Conservation (phyloP, 768 basidiomycete genomes). For the Amanita pallidorosea region DNA sequence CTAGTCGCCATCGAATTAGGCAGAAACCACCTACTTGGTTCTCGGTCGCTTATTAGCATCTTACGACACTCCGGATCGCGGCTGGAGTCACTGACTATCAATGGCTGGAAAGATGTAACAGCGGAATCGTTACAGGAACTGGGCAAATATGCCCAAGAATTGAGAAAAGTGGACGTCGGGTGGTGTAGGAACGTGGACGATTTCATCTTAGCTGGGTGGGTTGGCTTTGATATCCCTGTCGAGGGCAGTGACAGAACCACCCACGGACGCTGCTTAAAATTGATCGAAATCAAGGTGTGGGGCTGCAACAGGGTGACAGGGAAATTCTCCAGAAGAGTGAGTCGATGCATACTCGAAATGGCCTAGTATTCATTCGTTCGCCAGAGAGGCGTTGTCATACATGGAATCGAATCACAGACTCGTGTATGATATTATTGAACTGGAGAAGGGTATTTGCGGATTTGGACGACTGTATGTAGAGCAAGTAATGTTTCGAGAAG, state of each 20-base stretch:
- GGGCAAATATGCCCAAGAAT: slow-evolving; percentile 20
- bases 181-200: slow-evolving; percentile 83
- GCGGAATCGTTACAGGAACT: slow-evolving; percentile 29
- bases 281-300: slow-evolving; percentile 42
- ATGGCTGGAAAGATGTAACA: slow-evolving; percentile 61
- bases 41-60: slow-evolving; percentile 47
- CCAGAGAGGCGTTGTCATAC: slow-evolving; percentile 20
- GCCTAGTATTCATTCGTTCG: not conserved
- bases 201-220: slow-evolving; percentile 62
- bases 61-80: slow-evolving; percentile 53
- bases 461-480: no score
- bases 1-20: slow-evolving; percentile 48
- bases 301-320: slow-evolving; percentile 38
- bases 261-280: slow-evolving; percentile 22
- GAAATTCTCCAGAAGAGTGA: slow-evolving; percentile 30
- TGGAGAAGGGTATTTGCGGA: no score
- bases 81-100: slow-evolving; percentile 58
- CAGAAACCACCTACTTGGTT: slow-evolving; percentile 45
- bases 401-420: slow-evolving; percentile 20
- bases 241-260: slow-evolving; percentile 12
- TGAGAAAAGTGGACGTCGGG: slow-evolving; percentile 65
- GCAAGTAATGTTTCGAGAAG: no score
- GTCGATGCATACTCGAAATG: slow-evolving; percentile 6
- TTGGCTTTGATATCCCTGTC: slow-evolving; percentile 24
- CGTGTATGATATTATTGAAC: not conserved